Percentiles rank a stretch among this genome's conserved stretches.
These are phyloP conservation scores for Mortierella sp. DNA, from an alignment of 371 early-diverging fungal species.

Conservation along the genomic window DNA sequence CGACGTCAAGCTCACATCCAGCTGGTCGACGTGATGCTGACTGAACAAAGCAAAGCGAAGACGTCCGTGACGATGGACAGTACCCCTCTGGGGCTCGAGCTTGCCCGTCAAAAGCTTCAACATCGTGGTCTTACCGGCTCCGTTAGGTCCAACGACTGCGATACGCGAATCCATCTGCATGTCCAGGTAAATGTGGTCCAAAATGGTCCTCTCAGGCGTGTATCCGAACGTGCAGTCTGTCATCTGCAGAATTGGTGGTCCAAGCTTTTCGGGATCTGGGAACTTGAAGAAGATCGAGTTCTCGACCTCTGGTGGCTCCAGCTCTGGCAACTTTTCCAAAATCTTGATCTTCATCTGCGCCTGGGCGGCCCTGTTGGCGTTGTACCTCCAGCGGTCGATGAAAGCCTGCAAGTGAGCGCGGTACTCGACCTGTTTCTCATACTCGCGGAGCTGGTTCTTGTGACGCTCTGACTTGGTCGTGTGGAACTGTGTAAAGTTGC, in stretches of 20 bases:
- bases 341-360: conserved; percentile 99
- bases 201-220: conserved; percentile 74
- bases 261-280: conserved; percentile 89
- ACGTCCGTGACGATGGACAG: conserved; percentile 93
- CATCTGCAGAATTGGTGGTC: conserved; percentile 96
- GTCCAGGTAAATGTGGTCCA: conserved; percentile 89
- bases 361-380: conserved; percentile 98
- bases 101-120: conserved; percentile 92
- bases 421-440: conserved; percentile 94
- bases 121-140: conserved; percentile 81
- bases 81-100: conserved; percentile 81
- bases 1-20: conserved; percentile 85
- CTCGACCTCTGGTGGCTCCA: conserved; percentile 90
- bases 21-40: conserved; percentile 98
- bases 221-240: conserved; percentile 93
- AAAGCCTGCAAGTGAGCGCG: conserved; percentile 96
- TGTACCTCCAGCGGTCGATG: conserved; percentile 99
- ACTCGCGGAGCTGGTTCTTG: conserved; percentile 90
- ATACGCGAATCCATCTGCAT: conserved; percentile 97
- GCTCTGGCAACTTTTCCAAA: conserved; percentile 95
- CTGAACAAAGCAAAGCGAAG: conserved; percentile 96
- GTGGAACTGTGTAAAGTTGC: conserved; percentile 94
- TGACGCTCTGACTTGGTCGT: conserved; percentile 92
- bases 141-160: conserved; percentile 93
- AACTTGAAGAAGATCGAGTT: conserved; percentile 91